Evolutionary conservation across 75 land plant genomes (phyloP), one percentile per base, ranked within the genome.

Genomic region (Cunninghamia lanceolata): DNA sequence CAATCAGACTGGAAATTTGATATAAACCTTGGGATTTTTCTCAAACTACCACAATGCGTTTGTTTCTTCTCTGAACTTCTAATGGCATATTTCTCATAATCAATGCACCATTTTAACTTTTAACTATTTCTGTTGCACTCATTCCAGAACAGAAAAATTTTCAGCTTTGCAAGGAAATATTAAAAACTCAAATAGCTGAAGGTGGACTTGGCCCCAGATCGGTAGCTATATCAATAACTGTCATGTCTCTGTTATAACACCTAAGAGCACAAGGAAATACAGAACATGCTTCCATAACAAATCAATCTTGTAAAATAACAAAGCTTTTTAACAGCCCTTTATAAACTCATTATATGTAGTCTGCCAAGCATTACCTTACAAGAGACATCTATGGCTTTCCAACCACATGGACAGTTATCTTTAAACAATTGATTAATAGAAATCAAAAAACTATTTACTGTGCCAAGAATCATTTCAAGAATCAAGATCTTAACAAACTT

Each of bases 331-430:
- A 84, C 35, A 84, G 38, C 14, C 36, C 40, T 56, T 82, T n/a
- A 0, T 80, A 28, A 80, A n/a, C 4, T n/a, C 25, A 10, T 80
- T 80, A 80, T n/a, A n/a, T 80, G 32, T 11, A 45, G 47, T 45
- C 13, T 80, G 6, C 47, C 8, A 80, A 80, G 82, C 46, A 80
- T 80, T 30, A n/a, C 28, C 30, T 80, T 11, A 43, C n/a, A 80
- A 80, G 47, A 45, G 6, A 80, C 32, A 45, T 32, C 11, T 73
- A 2, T 19, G 30, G 82, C 30, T 45, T 80, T 80, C 50, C 86
- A 86, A 85, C 43, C 39, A 59, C 4, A 52, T 30, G 34, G 85
- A 38, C 8, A 85, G 87, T 11, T 39, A 66, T 43, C 75, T 14
- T 3, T 38, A 25, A 84, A 84, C 40, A 79, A 30, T 73, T 32